Percentiles rank a stretch among this genome's conserved stretches.
These are phyloP conservation scores for Tolypocladium ovalisporum DNA, from an alignment of 2,329 filamentous ascomycete species.

Conservation along the genomic window DNA sequence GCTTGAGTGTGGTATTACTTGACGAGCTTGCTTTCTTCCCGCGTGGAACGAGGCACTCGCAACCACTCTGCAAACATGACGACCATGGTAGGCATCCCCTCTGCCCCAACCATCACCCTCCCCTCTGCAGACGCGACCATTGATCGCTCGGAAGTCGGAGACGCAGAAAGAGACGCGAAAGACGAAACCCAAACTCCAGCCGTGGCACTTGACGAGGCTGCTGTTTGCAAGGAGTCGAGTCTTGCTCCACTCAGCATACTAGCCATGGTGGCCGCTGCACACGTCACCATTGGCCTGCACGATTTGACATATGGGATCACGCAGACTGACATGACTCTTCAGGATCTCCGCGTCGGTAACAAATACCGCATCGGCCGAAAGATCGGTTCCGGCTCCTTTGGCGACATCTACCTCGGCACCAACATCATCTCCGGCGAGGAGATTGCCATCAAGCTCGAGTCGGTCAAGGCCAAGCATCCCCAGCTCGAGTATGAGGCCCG, in stretches of 20 bases:
- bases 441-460: conserved; percentile 99
- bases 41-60: conserved; percentile 10
- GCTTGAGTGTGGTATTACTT: neutral
- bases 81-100: conserved; percentile 34
- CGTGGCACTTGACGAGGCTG: neutral
- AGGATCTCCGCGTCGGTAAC: conserved; percentile 98
- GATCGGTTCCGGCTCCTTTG: conserved; percentile 95
- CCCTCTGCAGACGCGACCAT: neutral
- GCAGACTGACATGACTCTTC: conserved; percentile 9
- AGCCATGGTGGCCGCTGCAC: neutral
- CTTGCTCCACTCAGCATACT: neutral
- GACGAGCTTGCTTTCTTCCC: conserved; percentile 8
- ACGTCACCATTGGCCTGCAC: neutral
- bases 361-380: conserved; percentile 99
- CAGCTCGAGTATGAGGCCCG: conserved; percentile 98
- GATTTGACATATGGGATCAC: neutral
- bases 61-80: conserved; percentile 29
- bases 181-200: neutral
- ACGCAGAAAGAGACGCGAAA: neutral
- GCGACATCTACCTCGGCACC: conserved; percentile 97
- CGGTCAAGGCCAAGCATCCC: conserved; percentile 98
- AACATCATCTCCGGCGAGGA: conserved; percentile 99
- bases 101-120: neutral
- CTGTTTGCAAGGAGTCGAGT: neutral
- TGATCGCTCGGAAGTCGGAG: neutral